These are phyloP conservation scores for Gyromitra esculenta DNA, from an alignment of 2,329 filamentous ascomycete genomes.

Conservation along the genomic window DNA sequence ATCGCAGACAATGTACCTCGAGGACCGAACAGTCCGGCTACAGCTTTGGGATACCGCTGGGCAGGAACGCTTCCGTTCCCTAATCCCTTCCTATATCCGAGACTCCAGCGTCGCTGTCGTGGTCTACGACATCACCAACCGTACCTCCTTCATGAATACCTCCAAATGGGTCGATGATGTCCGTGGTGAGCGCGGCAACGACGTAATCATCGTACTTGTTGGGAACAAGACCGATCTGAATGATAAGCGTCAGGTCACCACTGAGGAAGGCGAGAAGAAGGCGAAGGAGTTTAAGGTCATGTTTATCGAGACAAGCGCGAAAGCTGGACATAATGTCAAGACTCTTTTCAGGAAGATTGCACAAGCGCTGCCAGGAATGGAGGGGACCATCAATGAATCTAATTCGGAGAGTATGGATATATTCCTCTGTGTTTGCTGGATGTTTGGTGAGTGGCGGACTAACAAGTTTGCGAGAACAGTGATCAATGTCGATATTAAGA, in stretches of 20 bases:
- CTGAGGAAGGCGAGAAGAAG: constrained; percentile 95
- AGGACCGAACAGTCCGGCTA: constrained; percentile 95
- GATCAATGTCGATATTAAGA: constrained; percentile 90
- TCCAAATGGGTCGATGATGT: constrained; percentile 99
- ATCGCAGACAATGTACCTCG: constrained; percentile 93
- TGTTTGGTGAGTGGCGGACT: constrained; percentile 53
- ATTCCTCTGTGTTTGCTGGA: constrained; percentile 63
- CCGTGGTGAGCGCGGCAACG: constrained; percentile 92
- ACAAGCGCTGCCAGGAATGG: constrained; percentile 96
- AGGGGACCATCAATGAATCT: constrained; percentile 79
- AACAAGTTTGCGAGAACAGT: constrained; percentile 66
- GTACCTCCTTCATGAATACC: constrained; percentile 97
- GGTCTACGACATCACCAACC: constrained; percentile 97
- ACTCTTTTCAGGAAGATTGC: constrained; percentile 97
- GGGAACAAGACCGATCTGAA: constrained; percentile 99
- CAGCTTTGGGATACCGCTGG: constrained; percentile 99
- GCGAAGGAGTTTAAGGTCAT: constrained; percentile 97
- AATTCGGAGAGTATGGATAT: constrained; percentile 78
- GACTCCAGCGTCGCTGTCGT: constrained; percentile 98
- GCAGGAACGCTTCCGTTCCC: constrained; percentile 93
- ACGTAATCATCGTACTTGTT: constrained; percentile 98
- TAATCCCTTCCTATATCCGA: constrained; percentile 98
- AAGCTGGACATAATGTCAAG: constrained; percentile 98
- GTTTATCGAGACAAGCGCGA: constrained; percentile 99
- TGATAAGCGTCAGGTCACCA: constrained; percentile 97